Evolutionary conservation across 495 filamentous ascomycete species (phyloP).

Genomic region (Ramalina intermedia): DNA sequence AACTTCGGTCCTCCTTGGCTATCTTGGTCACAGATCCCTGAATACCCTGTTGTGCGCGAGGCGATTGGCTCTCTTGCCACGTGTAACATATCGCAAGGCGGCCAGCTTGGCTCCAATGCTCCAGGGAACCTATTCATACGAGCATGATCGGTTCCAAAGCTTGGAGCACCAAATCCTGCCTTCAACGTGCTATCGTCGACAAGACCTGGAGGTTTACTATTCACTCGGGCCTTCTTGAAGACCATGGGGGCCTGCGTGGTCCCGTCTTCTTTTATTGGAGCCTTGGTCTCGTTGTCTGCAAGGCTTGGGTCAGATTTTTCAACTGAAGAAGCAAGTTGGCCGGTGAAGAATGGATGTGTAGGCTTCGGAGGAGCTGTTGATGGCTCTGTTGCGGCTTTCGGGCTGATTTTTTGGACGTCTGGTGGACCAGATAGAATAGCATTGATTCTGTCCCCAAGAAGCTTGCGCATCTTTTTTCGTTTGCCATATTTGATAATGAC

Average conservation of each 20-base stretch:
- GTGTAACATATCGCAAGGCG: conserved; percentile 48
- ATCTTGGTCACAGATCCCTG: neutral
- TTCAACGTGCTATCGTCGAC: neutral
- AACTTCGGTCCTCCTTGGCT: conserved; percentile 24
- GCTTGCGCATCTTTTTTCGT: conserved; percentile 9
- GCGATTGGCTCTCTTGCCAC: conserved; percentile 22
- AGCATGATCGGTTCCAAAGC: conserved; percentile 5
- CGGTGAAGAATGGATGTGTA: conserved; percentile 72
- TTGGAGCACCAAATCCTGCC: neutral
- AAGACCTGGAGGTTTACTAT: conserved; percentile 10
- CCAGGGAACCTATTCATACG: conserved; percentile 38
- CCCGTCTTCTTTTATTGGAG: neutral
- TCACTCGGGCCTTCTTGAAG: conserved; percentile 10
- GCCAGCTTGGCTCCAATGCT: conserved; percentile 52
- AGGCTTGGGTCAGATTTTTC: neutral
- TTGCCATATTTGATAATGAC: conserved; percentile 33
- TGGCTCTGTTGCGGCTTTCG: conserved; percentile 7
- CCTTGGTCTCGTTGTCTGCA: neutral
- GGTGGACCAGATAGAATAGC: conserved; percentile 28
- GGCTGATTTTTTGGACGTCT: conserved; percentile 1
- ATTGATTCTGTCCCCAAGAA: conserved; percentile 34
- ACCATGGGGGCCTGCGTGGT: neutral
- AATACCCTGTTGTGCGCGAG: neutral
- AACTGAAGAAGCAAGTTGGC: conserved; percentile 2
- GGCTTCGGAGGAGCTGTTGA: conserved; percentile 35